Evolutionary conservation across 306 rosid species (phyloP).

Genomic region (Dalbergia cultrata): DNA sequence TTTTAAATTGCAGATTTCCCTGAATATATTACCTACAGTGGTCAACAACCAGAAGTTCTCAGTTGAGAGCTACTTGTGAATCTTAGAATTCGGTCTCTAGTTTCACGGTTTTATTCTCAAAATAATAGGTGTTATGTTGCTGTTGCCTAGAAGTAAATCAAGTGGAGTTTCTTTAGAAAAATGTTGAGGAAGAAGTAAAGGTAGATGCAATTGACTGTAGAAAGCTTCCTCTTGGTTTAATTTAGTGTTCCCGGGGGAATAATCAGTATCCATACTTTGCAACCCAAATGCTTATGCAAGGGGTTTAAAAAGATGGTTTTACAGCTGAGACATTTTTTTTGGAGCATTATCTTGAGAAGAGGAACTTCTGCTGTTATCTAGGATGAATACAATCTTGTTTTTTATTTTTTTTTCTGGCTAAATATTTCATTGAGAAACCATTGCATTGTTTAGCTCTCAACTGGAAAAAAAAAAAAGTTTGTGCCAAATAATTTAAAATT

Average conservation of each 20-base stretch:
- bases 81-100: slow-evolving; percentile 34
- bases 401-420: neutral
- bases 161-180: slow-evolving; percentile 17
- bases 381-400: neutral
- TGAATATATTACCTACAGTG: slow-evolving; percentile 33
- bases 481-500: neutral
- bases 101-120: slow-evolving; percentile 1
- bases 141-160: neutral
- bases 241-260: slow-evolving; percentile 24
- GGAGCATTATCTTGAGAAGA: slow-evolving; percentile 13
- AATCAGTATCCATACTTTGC: slow-evolving; percentile 6
- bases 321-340: slow-evolving; percentile 14
- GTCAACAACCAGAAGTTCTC: slow-evolving; percentile 12
- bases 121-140: slow-evolving; percentile 9
- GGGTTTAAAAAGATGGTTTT: slow-evolving; percentile 9
- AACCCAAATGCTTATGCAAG: slow-evolving; percentile 17
- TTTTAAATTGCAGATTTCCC: slow-evolving; percentile 32
- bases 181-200: neutral
- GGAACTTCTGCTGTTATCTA: neutral
- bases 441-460: neutral
- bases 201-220: slow-evolving; percentile 3
- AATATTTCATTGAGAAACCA: slow-evolving; percentile 2
- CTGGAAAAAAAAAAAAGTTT: neutral
- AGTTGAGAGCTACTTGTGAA: slow-evolving; percentile 5
- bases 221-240: slow-evolving; percentile 13